These are phyloP conservation scores for Spirogloea muscicola DNA, from an alignment of 139 green algal species.

Conservation along the genomic window DNA sequence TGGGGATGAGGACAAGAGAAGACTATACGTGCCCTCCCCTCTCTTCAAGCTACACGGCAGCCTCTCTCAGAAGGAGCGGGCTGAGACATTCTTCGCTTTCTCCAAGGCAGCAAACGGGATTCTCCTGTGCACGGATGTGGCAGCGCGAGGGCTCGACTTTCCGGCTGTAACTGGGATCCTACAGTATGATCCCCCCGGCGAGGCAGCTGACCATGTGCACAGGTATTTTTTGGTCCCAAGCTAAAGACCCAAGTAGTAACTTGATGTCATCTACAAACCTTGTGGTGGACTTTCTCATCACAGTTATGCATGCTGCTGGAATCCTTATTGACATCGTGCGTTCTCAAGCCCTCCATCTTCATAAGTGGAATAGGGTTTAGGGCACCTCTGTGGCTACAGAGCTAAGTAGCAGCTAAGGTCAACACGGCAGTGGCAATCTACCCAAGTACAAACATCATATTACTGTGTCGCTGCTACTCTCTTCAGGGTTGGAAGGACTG, in stretches of 20 bases:
- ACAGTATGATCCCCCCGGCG: slow-evolving; percentile 86
- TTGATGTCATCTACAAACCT: too few species aligned
- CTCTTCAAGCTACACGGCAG: slow-evolving; percentile 90
- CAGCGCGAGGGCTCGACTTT: slow-evolving; percentile 78
- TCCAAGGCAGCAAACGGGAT: slow-evolving; percentile 56
- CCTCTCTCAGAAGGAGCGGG: slow-evolving; percentile 77
- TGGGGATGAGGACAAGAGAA: not conserved
- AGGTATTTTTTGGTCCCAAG: slow-evolving; percentile 15
- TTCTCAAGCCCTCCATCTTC: too few species aligned
- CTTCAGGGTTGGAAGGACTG: slow-evolving; percentile 74
- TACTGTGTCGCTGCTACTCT: too few species aligned
- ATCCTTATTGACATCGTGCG: too few species aligned
- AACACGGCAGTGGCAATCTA: too few species aligned
- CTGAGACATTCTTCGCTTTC: slow-evolving; percentile 70
- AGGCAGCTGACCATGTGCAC: slow-evolving; percentile 69
- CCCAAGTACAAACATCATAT: too few species aligned
- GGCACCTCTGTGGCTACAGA: too few species aligned
- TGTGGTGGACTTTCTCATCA: too few species aligned
- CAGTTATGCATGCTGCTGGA: too few species aligned
- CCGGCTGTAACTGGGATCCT: slow-evolving; percentile 79
- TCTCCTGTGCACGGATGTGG: slow-evolving; percentile 75
- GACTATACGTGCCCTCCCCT: slow-evolving; percentile 14
- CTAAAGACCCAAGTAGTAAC: too few species aligned
- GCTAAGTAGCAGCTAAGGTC: too few species aligned
- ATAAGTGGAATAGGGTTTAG: too few species aligned